Base-by-base conservation (phyloP, 73 alveolate species). In the Stentor coeruleus region DNA sequence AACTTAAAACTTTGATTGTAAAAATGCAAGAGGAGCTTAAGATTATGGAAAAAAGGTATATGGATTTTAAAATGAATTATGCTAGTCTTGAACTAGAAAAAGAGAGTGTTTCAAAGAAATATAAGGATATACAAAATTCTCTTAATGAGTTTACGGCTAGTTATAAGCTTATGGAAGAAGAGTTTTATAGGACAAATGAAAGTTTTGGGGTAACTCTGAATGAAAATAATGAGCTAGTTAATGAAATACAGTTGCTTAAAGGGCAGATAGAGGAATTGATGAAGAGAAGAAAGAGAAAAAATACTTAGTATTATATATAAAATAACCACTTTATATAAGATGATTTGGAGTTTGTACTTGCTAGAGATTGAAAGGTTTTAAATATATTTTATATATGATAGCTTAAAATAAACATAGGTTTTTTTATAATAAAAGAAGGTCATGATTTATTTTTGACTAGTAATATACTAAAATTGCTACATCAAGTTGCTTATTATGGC, bases 31-130 rank as follows among this genome's bases (percentile, higher is more conserved):
- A 66, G 14, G 79, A 66, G 2, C 33, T 20, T 26, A 66, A 66
- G 37, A 33, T 26, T 20, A 66, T 20, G 14, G 79, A 66, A 66
- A 66, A 33, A 33, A 66, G 33, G 37, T 66, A 66, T 66, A 20
- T 66, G 37, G 79, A 66, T 40, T 2, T 66, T 14, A 66, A 66
- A 40, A 11, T 66, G 26, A 26, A 26, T 66, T 11, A 28, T 20
- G 79, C 79, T 66, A 66, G 33, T 31, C 33, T 31, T 33, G 79
- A 66, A 20, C n/a, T 66, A 15, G 79, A 20, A 33, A 66, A 66
- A 66, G 79, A 66, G 33, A 66, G 37, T 2, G 40, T 66, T 20
- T 20, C n/a, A 20, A 26, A 26, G 15, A 66, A 66, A 40, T 66
- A 66, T 66, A 66, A 33, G 37, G 79, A 66, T 14, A 31, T 31